Evolutionary conservation across 495 filamentous ascomycete species (phyloP), one percentile per base, ranked within the genome.

Genomic region (Niebla homalea): DNA sequence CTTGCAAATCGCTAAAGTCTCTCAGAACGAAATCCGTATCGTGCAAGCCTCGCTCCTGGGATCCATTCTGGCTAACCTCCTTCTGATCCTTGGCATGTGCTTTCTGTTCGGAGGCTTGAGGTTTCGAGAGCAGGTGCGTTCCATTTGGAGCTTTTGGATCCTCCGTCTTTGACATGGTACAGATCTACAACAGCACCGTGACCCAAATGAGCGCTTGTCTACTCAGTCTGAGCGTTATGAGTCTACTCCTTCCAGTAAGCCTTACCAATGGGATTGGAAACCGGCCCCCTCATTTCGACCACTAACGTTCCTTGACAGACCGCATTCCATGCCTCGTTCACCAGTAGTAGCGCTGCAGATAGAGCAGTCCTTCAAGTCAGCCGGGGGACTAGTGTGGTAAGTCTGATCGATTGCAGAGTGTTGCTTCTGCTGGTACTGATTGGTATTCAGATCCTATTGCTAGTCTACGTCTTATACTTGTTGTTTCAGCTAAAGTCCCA

Each of bases 151-250:
- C 2, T 22, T 36, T 18, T 25, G 3, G 11, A 15, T 22, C 6
- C 40, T 15, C 12, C 19, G 36, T 12, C 19, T 20, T 46, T 36
- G 39, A 39, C 12, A 12, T 36, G 36, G 60, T 68, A 50, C 49
- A 89, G 79, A 80, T 94, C 52, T 95, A 95, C 68, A 95, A 95
- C 65, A 92, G 79, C 66, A 93, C 86, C 21, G 85, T 93, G 43
- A 94, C 88, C 2, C 87, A 94, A 66, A 95, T 92, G 85, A 94
- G 88, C 59, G 87, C 89, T 23, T 93, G 86, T 67, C 71, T 95
- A 42, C 78, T 95, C 53, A 89, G 85, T 70, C 68, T 95, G 64
- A 87, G 84, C 60, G 89, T 94, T 18, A 87, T 83, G 62, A 93
- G 87, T 67, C 70, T 95, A 4, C 67, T 93, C 2, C 65, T 93